A percentile compares a stretch with the other conserved stretches of the same genome.
Evolutionary conservation across 2,329 filamentous ascomycete genomes (phyloP).

Genomic region (Didymella exigua): DNA sequence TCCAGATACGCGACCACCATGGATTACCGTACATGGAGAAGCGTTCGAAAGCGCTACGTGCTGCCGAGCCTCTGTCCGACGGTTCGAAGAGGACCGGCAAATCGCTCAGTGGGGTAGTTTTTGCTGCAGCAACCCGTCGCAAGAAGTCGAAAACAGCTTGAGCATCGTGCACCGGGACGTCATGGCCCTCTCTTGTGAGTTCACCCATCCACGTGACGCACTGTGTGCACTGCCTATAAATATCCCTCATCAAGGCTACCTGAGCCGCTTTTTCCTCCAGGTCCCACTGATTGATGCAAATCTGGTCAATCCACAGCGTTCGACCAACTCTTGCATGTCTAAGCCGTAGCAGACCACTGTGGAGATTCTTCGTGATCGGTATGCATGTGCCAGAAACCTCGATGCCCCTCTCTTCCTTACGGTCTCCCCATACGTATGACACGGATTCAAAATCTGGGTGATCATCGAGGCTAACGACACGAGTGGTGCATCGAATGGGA

Average conservation of each 20-base stretch:
- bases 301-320: constrained; percentile 34
- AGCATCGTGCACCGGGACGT: constrained; percentile 2
- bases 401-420: constrained; percentile 10
- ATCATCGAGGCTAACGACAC: constrained; percentile 6
- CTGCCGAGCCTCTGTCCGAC: neutral
- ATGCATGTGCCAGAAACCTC: constrained; percentile 11
- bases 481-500: constrained; percentile 8
- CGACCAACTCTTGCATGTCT: constrained; percentile 8
- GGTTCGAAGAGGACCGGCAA: constrained; percentile 17
- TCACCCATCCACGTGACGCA: constrained; percentile 37
- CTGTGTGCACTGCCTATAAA: constrained; percentile 26
- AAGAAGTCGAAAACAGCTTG: constrained; percentile 24
- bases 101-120: neutral
- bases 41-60: constrained; percentile 17
- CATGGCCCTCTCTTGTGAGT: constrained; percentile 1
- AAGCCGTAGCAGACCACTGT: constrained; percentile 22
- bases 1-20: constrained; percentile 30
- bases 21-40: constrained; percentile 28
- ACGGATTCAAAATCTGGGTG: constrained; percentile 21
- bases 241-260: constrained; percentile 35
- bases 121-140: constrained; percentile 3
- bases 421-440: constrained; percentile 31
- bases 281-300: constrained; percentile 40
- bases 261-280: constrained; percentile 29
- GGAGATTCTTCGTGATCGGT: constrained; percentile 23